A percentile compares a stretch with the other conserved stretches of the same genome.
phyloP scores from a whole-genome alignment of 495 filamentous ascomycete genomes.

The Parmelia sp. region DNA sequence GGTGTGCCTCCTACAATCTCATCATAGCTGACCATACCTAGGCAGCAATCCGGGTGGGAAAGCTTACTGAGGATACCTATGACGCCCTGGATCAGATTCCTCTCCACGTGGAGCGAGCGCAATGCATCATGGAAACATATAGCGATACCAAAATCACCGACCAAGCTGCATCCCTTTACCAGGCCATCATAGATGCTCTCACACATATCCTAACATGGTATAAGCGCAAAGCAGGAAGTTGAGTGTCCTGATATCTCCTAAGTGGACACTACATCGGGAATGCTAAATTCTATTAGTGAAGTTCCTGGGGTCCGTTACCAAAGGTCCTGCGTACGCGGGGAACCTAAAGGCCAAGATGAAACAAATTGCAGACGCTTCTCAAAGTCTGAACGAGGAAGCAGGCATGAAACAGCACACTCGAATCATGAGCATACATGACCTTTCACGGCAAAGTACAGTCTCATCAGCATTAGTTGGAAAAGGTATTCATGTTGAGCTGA shows the following conservation, averaged over 20 bases:
- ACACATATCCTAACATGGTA: slow-evolving; percentile 21
- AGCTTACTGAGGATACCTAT: slow-evolving; percentile 20
- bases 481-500: slow-evolving; percentile 1
- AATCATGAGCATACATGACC: slow-evolving; percentile 11
- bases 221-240: slow-evolving; percentile 19
- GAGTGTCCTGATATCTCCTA: background rate
- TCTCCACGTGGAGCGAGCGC: slow-evolving; percentile 16
- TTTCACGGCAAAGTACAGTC: slow-evolving; percentile 15
- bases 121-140: slow-evolving; percentile 20
- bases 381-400: slow-evolving; percentile 17
- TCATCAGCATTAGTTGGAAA: background rate
- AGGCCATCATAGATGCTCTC: slow-evolving; percentile 21
- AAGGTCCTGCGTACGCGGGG: slow-evolving; percentile 20
- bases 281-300: slow-evolving; percentile 16
- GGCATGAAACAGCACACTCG: slow-evolving; percentile 10
- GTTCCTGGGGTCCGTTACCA: slow-evolving; percentile 13
- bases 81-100: slow-evolving; percentile 20
- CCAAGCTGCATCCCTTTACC: slow-evolving; percentile 17
- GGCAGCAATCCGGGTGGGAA: slow-evolving; percentile 18
- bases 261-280: background rate
- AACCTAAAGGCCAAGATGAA: slow-evolving; percentile 20
- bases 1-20: background rate
- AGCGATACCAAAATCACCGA: slow-evolving; percentile 3
- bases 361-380: slow-evolving; percentile 15
- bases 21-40: slow-evolving; percentile 1